Evolutionary conservation across 2,329 filamentous ascomycete species (phyloP).

Genomic region (Pseudogymnoascus verrucosus): DNA sequence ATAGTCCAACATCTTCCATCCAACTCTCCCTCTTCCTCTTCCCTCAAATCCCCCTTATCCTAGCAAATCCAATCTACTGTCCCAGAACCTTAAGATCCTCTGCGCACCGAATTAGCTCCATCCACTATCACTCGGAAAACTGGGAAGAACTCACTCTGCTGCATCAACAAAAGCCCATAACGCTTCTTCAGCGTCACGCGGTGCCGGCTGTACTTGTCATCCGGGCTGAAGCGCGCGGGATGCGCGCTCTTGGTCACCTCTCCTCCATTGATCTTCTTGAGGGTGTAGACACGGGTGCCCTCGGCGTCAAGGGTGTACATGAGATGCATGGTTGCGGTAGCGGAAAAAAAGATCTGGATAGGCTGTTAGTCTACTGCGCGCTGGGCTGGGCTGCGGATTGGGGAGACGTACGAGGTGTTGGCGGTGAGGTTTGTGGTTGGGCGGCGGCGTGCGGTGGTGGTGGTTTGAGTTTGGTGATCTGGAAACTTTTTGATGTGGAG

Average conservation of each 20-base stretch:
- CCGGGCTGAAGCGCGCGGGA: constrained; percentile 91
- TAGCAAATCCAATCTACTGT: constrained; percentile 29
- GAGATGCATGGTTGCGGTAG: constrained; percentile 49
- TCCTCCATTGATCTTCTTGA: constrained; percentile 79
- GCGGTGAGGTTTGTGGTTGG: background rate
- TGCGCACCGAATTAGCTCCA: constrained; percentile 17
- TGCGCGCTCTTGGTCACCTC: constrained; percentile 94
- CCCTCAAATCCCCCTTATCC: background rate
- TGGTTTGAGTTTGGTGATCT: background rate
- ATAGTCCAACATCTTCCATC: background rate
- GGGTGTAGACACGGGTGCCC: constrained; percentile 88
- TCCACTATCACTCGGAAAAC: background rate
- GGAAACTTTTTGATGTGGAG: constrained; percentile 1
- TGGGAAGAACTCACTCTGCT: constrained; percentile 48
- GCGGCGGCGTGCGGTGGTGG: background rate
- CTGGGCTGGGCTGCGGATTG: background rate
- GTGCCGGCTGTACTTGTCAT: constrained; percentile 98
- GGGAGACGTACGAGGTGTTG: background rate
- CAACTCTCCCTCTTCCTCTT: background rate
- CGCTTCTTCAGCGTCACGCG: constrained; percentile 91
- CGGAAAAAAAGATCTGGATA: background rate
- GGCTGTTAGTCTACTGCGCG: background rate
- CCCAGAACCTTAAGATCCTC: constrained; percentile 37
- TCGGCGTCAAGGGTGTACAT: constrained; percentile 78
- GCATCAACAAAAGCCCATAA: constrained; percentile 79